Evolutionary conservation across 148 eudicot genomes (phyloP).

Genomic region (Camellia granthamiana): DNA sequence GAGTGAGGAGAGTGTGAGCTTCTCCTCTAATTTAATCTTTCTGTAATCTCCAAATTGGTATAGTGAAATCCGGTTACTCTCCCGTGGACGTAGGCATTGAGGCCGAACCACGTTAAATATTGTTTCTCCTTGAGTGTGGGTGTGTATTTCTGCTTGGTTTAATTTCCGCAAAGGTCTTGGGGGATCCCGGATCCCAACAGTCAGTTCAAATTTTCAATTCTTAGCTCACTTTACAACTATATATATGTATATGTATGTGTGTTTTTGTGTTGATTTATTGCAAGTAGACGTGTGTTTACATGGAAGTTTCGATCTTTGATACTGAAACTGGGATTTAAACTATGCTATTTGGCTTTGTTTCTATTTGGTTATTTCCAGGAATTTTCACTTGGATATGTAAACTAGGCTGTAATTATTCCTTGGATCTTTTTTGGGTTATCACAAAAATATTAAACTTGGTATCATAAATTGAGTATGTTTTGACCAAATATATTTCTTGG

Average conservation of each 20-base stretch:
- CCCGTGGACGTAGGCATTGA: too few species aligned
- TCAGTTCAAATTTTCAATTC: slow-evolving; percentile 13
- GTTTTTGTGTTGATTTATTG: neutral
- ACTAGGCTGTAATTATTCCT: neutral
- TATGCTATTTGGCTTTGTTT: neutral
- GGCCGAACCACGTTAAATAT: too few species aligned
- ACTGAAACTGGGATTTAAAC: neutral
- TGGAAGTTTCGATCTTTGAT: neutral
- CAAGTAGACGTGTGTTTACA: neutral
- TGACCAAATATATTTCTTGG: neutral
- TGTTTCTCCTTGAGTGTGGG: too few species aligned
- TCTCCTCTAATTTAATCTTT: too few species aligned
- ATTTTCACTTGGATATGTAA: neutral
- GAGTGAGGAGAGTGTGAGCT: too few species aligned
- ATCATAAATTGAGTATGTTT: neutral
- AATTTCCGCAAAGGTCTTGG: too few species aligned
- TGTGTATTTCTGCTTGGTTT: too few species aligned
- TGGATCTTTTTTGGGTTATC: neutral
- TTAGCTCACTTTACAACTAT: neutral
- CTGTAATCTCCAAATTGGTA: too few species aligned
- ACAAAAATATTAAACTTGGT: too few species aligned
- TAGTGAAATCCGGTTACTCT: too few species aligned
- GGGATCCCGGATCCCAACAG: too few species aligned
- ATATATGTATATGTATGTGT: neutral
- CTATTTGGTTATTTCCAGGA: neutral